Percentiles rank a stretch among this genome's conserved stretches.
phyloP scores from a whole-genome alignment of 2,329 filamentous ascomycete species.

The Colletotrichum spaethianum region DNA sequence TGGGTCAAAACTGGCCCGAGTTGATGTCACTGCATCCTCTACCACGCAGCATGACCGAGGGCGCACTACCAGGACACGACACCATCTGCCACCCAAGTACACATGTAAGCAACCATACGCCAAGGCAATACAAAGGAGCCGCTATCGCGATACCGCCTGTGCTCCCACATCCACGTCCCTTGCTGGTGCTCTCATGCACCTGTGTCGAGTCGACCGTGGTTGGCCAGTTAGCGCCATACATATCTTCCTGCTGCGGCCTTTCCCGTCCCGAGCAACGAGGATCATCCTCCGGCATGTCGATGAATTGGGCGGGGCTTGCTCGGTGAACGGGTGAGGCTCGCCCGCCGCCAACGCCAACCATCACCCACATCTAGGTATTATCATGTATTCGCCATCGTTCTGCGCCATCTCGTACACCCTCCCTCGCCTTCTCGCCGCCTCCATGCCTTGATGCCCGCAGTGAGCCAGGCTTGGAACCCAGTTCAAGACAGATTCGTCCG shows the following conservation, averaged over 20 bases:
- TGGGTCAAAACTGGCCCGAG: slow-evolving; percentile 4
- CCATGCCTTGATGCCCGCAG: neutral
- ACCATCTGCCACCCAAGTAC: neutral
- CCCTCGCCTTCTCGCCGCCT: neutral
- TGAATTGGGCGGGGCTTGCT: neutral
- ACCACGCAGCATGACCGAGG: no score
- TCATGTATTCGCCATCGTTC: neutral
- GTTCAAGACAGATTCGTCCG: neutral
- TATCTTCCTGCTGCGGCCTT: neutral
- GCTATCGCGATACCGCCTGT: neutral
- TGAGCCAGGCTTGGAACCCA: neutral
- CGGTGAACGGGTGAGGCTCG: neutral
- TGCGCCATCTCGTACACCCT: neutral
- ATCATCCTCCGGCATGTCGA: neutral
- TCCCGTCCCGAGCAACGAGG: neutral
- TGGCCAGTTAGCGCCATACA: neutral
- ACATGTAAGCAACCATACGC: neutral
- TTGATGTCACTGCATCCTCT: neutral
- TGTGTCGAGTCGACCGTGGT: neutral
- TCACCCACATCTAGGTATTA: neutral
- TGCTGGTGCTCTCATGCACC: neutral
- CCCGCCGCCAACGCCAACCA: neutral
- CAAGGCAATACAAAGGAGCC: neutral
- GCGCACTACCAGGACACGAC: neutral
- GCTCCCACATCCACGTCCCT: neutral